Conservation (phyloP, 768 basidiomycete genomes). For the Zangia roseola region DNA sequence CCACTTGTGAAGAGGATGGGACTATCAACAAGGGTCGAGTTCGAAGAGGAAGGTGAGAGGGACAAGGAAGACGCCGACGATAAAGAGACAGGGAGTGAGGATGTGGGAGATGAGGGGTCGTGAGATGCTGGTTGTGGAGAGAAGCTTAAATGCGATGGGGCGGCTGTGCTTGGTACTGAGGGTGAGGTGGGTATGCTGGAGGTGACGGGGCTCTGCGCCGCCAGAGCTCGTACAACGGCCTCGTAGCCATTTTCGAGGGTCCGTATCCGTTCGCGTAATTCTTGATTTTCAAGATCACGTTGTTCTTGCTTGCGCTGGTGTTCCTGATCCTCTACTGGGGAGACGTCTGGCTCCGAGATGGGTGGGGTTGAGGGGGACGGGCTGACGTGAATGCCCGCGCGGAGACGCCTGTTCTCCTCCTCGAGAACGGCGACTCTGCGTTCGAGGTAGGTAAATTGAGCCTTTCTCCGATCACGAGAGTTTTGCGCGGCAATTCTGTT, state of each 20-base stretch:
- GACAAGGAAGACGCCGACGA: constrained; percentile 36
- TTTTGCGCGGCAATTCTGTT: constrained; percentile 94
- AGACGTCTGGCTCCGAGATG: constrained; percentile 22
- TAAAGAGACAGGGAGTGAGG: constrained; percentile 22
- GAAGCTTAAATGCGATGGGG: constrained; percentile 21
- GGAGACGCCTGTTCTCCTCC: constrained; percentile 78
- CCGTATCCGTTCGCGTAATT: constrained; percentile 72
- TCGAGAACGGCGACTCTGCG: constrained; percentile 69
- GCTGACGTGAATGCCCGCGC: constrained; percentile 45
- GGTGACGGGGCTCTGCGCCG: constrained; percentile 48
- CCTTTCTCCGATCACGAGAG: constrained; percentile 87
- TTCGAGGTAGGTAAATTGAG: constrained; percentile 71
- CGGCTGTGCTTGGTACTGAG: constrained; percentile 9
- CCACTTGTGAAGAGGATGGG: constrained; percentile 26
- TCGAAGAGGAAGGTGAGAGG: constrained; percentile 43
- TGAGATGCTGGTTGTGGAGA: constrained; percentile 22
- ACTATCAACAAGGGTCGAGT: constrained; percentile 38
- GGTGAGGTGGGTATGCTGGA: constrained; percentile 14
- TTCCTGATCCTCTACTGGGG: constrained; percentile 28
- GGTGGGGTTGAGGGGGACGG: constrained; percentile 17
- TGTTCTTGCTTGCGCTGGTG: constrained; percentile 38
- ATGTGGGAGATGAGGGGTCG: constrained; percentile 25
- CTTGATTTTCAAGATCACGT: constrained; percentile 67
- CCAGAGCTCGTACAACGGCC: constrained; percentile 72
- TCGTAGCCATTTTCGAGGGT: constrained; percentile 83